Percentiles rank a stretch among this genome's conserved stretches.
These are phyloP conservation scores for Triangularia setosa DNA, from an alignment of 2,329 filamentous ascomycete genomes.

Conservation along the genomic window DNA sequence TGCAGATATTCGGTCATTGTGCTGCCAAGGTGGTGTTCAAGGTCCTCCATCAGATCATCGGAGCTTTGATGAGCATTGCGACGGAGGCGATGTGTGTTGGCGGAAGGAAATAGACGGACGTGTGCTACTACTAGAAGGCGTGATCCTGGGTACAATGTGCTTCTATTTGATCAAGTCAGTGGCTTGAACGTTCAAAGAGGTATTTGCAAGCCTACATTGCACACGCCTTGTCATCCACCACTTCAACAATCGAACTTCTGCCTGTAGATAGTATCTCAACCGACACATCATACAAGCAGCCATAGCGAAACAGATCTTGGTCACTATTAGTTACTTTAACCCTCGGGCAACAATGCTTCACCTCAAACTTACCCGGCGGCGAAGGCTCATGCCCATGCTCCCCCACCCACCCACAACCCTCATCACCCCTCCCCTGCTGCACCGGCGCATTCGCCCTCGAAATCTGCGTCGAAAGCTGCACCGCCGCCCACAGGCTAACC, in stretches of 20 bases:
- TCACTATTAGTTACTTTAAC: slow-evolving; percentile 1
- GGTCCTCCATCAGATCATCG: slow-evolving; percentile 55
- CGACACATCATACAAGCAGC: slow-evolving; percentile 46
- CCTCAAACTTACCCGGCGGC: slow-evolving; percentile 16
- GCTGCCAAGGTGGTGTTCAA: slow-evolving; percentile 54
- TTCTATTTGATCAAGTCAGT: slow-evolving; percentile 8
- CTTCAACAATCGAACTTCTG: slow-evolving; percentile 41
- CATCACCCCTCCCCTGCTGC: no score
- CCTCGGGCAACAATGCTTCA: no score
- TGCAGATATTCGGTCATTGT: slow-evolving; percentile 47
- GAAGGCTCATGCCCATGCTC: background rate
- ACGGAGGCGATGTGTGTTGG: slow-evolving; percentile 8
- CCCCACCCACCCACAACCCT: slow-evolving; percentile 8
- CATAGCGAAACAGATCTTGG: slow-evolving; percentile 39
- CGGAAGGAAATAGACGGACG: slow-evolving; percentile 34
- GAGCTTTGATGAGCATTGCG: slow-evolving; percentile 39
- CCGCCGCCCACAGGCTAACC: slow-evolving; percentile 44
- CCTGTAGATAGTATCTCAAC: slow-evolving; percentile 43
- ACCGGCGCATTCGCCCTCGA: slow-evolving; percentile 23
- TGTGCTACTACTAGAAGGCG: slow-evolving; percentile 48
- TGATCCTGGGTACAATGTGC: slow-evolving; percentile 36
- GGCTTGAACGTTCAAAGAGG: background rate
- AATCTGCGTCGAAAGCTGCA: slow-evolving; percentile 44
- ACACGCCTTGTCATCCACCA: slow-evolving; percentile 43
- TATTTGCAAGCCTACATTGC: slow-evolving; percentile 34